These are phyloP conservation scores for Dioszegia aurantiaca DNA, from an alignment of 768 basidiomycete species.

Conservation along the genomic window DNA sequence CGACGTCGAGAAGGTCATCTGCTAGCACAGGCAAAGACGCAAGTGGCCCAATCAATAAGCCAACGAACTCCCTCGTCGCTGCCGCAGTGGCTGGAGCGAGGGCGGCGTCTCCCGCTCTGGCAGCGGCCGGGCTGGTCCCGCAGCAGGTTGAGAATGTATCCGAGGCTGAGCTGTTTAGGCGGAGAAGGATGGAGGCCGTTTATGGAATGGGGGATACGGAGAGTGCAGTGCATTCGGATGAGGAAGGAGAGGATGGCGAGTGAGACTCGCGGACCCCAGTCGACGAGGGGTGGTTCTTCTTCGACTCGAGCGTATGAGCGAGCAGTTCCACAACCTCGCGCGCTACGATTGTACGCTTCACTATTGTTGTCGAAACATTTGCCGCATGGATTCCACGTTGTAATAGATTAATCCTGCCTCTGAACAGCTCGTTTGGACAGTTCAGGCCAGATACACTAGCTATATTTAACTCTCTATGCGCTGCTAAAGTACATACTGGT, in stretches of 20 bases:
- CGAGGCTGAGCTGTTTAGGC: constrained; percentile 66
- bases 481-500: too few relatives aligned
- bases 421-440: too few relatives aligned
- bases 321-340: too few relatives aligned
- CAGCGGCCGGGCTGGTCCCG: constrained; percentile 37
- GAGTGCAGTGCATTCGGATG: constrained; percentile 23
- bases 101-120: constrained; percentile 50
- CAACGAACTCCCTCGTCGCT: constrained; percentile 51
- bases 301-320: too few relatives aligned
- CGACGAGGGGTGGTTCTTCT: too few relatives aligned
- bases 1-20: constrained; percentile 6
- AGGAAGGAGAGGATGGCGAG: constrained; percentile 34
- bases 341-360: too few relatives aligned
- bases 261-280: background rate
- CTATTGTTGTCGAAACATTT: too few relatives aligned
- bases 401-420: too few relatives aligned
- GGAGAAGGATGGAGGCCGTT: constrained; percentile 55
- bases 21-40: constrained; percentile 2
- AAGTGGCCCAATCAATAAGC: background rate
- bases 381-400: too few relatives aligned
- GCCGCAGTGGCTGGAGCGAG: constrained; percentile 73
- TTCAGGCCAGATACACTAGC: too few relatives aligned
- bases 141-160: constrained; percentile 61
- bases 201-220: constrained; percentile 52
- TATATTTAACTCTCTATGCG: too few relatives aligned